Evolutionary conservation across 129 eudicot species (phyloP), one percentile per base, ranked within the genome.

Genomic region (Saussurea involucrata): DNA sequence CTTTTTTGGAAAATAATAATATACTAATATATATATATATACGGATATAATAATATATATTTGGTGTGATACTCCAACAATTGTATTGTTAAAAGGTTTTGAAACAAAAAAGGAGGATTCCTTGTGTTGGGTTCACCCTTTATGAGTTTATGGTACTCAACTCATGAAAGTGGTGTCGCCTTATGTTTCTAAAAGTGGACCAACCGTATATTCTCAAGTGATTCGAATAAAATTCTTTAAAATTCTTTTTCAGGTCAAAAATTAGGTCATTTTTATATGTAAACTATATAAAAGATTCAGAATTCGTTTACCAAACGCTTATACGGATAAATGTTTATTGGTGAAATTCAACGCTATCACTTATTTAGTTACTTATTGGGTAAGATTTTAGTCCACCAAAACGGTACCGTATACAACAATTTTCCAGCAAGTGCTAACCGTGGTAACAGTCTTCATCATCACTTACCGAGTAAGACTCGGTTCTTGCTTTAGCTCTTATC

Each of bases 101-200:
- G 61, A 53, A 17, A 53, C n/a, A n/a, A 4, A 53, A 84, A 84
- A 83, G 83, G 22, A 58, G 80, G 87, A 83, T 79, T 80, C 84
- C 73, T 64, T 76, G 29, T 83, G 83, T 69, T 83, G 84, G 81
- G 74, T 60, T 63, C 75, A 49, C 55, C 68, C 69, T 74, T 69
- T 74, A 67, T 69, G 29, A 73, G 63, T 74, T 69, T 74, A 67
- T 69, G 29, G 77, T 79, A 40, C 67, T 75, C 70, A 27, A 44
- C 67, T 68, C 42, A 49, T 61, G 68, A 29, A 68, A 75, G 68
- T 70, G 81, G 77, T 83, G 80, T 76, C 80, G 20, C 80, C 73
- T 12, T 76, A 25, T 70, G 75, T 71, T 71, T 71, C 42, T 71
- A 66, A 69, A 25, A 63, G 49, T 75, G 49, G 74, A 66, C 79